Conservation (phyloP, 2,329 filamentous ascomycete genomes). For the Colletotrichum cordylinicola region DNA sequence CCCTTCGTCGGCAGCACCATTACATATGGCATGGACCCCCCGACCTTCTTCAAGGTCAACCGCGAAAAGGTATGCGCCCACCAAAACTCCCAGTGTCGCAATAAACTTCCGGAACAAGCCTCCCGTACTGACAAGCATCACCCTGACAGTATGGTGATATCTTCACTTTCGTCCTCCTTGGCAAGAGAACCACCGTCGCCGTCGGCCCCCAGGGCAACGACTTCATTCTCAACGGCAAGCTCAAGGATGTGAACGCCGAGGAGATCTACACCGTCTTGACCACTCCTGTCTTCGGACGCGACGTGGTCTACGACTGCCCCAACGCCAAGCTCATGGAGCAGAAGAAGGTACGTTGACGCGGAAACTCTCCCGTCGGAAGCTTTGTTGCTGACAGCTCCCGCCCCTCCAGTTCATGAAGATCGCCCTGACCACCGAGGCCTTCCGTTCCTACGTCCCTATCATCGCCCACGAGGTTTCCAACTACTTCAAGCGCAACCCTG, state of each 20-base stretch:
- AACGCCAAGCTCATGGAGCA: constrained; percentile 95
- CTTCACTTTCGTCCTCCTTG: constrained; percentile 88
- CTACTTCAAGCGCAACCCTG: constrained; percentile 72
- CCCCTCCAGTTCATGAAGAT: constrained; percentile 75
- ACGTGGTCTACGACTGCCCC: constrained; percentile 90
- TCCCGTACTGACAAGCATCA: neutral
- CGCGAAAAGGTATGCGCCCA: constrained; percentile 70
- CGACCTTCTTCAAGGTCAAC: constrained; percentile 80
- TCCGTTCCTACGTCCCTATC: constrained; percentile 77
- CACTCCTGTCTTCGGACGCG: constrained; percentile 76
- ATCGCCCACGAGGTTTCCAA: constrained; percentile 77
- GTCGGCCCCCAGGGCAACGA: constrained; percentile 85
- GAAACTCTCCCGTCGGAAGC: neutral
- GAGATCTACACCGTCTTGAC: constrained; percentile 85
- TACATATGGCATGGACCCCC: constrained; percentile 94
- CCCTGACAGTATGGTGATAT: constrained; percentile 77
- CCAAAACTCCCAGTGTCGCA: neutral
- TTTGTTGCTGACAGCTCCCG: constrained; percentile 20
- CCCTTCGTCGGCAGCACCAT: constrained; percentile 89
- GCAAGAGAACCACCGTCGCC: constrained; percentile 88
- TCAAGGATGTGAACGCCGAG: constrained; percentile 88
- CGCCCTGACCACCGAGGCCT: constrained; percentile 76
- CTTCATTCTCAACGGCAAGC: constrained; percentile 90
- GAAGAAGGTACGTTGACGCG: constrained; percentile 76
- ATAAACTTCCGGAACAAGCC: neutral